These are phyloP conservation scores for Corymbia citriodora DNA, from an alignment of 441 rosid genomes.

Conservation along the genomic window DNA sequence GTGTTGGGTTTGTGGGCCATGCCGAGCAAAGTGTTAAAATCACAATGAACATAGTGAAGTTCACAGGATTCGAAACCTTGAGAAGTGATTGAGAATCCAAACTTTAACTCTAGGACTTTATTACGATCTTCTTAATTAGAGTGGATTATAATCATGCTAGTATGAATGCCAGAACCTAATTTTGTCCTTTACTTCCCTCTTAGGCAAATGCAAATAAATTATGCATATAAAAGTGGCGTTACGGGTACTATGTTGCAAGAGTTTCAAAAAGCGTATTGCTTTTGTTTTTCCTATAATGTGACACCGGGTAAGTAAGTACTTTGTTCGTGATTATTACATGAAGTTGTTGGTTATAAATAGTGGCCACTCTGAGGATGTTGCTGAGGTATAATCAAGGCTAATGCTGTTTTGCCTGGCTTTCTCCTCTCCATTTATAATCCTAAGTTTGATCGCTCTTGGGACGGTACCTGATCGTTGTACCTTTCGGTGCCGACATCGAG, in stretches of 20 bases:
- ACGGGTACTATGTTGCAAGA: too few species aligned
- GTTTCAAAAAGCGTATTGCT: rapidly evolving
- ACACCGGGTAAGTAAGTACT: rapidly evolving
- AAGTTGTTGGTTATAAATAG: neutral
- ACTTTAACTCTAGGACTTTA: neutral
- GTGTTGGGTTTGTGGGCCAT: rapidly evolving
- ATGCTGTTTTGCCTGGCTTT: neutral
- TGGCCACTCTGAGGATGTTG: neutral
- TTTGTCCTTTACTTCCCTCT: neutral
- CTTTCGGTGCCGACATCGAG: neutral
- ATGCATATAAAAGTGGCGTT: neutral
- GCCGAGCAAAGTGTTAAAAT: neutral
- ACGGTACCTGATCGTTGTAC: neutral
- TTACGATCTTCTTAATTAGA: neutral
- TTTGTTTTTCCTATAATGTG: neutral
- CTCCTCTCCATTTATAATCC: neutral
- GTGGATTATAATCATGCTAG: neutral
- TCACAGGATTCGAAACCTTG: neutral
- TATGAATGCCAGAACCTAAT: neutral
- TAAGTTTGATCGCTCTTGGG: neutral
- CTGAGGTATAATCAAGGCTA: neutral
- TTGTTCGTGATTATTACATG: neutral
- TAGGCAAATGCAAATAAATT: neutral
- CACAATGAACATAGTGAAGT: neutral
- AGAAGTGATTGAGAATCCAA: neutral